Conservation (phyloP, 2,329 filamentous ascomycete species). For the Boeremia lycopersici region DNA sequence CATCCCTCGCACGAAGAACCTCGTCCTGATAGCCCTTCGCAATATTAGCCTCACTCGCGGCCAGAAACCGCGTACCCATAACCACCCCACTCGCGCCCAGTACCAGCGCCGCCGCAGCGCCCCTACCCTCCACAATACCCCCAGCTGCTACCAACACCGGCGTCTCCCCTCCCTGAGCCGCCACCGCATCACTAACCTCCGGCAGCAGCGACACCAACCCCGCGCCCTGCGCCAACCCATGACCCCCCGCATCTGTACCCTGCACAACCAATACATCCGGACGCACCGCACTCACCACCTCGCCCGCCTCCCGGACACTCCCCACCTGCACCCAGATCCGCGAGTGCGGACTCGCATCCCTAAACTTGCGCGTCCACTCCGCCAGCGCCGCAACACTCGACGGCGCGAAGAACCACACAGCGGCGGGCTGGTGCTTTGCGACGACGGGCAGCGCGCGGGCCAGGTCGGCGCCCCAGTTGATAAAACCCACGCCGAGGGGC, state of each 20-base stretch:
- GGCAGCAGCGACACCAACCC: conserved; percentile 64
- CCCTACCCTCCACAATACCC: conserved; percentile 64
- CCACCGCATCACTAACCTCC: conserved; percentile 60
- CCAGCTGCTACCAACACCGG: conserved; percentile 61
- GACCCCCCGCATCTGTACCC: conserved; percentile 68
- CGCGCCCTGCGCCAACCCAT: conserved; percentile 62
- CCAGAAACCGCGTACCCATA: conserved; percentile 71
- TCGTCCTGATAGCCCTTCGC: conserved; percentile 55
- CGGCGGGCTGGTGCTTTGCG: conserved; percentile 59
- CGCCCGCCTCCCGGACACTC: conserved; percentile 61
- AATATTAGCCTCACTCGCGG: conserved; percentile 55
- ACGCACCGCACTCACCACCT: conserved; percentile 54
- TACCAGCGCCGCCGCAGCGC: conserved; percentile 62
- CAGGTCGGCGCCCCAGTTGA: conserved; percentile 57
- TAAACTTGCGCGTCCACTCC: conserved; percentile 41
- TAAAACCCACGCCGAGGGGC: conserved; percentile 66
- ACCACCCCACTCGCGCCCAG: conserved; percentile 61
- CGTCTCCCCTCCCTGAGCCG: conserved; percentile 21
- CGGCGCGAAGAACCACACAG: conserved; percentile 72
- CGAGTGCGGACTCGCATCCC: conserved; percentile 43
- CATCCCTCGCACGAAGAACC: conserved; percentile 55
- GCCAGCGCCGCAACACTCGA: conserved; percentile 47
- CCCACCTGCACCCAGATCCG: conserved; percentile 68
- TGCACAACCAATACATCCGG: conserved; percentile 67
- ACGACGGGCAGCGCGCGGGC: conserved; percentile 60